A percentile compares a stretch with the other conserved stretches of the same genome.
Evolutionary conservation across 2,329 filamentous ascomycete genomes (phyloP).

Genomic region (Fonsecaea multimorphosa): DNA sequence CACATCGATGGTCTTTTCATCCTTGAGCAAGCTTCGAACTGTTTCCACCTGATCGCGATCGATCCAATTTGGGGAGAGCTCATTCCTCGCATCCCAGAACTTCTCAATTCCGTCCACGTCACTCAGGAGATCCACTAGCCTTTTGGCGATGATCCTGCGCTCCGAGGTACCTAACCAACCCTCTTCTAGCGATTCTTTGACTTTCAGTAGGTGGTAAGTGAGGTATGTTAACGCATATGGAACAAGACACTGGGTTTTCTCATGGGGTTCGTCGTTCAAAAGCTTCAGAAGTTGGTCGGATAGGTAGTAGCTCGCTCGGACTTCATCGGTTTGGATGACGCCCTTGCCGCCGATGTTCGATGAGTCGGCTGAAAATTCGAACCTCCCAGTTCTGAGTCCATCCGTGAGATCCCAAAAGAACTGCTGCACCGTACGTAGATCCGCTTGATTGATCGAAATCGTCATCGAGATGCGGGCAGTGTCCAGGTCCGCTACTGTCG

Average conservation of each 20-base stretch:
- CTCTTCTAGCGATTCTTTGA: background rate
- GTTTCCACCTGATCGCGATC: background rate
- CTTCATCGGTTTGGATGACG: background rate
- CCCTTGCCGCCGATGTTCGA: slow-evolving; percentile 5
- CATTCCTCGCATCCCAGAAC: background rate
- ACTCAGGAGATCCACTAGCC: background rate
- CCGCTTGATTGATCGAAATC: slow-evolving; percentile 5
- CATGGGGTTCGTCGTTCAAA: background rate
- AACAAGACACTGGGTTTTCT: background rate
- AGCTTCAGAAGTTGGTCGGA: background rate
- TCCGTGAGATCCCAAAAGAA: slow-evolving; percentile 11
- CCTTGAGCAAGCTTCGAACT: background rate
- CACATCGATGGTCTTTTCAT: background rate
- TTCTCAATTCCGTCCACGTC: background rate
- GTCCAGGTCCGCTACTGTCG: background rate
- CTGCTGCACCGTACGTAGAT: slow-evolving; percentile 2
- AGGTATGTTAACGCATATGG: background rate
- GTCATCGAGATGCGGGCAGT: slow-evolving; percentile 2
- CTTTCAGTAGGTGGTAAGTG: background rate
- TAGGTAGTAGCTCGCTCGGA: background rate
- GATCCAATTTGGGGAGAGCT: background rate
- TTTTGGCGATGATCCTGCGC: background rate
- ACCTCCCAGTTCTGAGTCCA: slow-evolving; percentile 1
- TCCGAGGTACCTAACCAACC: background rate
- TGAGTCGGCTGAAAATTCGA: slow-evolving; percentile 6